Conservation (phyloP, 1,284 basidiomycete species). For the Anthracocystis walkeri region DNA sequence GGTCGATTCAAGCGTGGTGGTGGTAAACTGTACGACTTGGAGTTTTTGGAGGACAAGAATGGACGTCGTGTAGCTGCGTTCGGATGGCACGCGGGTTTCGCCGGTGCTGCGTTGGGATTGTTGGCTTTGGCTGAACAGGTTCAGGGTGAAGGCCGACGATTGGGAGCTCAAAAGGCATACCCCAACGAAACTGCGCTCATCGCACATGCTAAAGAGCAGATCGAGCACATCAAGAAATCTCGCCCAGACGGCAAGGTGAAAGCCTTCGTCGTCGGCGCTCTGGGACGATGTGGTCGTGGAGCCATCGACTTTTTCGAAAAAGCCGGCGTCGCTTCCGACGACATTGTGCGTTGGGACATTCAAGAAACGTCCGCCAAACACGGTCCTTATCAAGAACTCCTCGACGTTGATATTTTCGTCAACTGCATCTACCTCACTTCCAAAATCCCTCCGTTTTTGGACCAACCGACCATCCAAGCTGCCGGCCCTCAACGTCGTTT, state of each 20-base stretch:
- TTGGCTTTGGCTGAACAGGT: constrained; percentile 78
- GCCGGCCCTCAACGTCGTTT: constrained; percentile 81
- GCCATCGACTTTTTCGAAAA: constrained; percentile 95
- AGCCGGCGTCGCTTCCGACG: constrained; percentile 81
- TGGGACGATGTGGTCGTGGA: constrained; percentile 95
- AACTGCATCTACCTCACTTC: constrained; percentile 98
- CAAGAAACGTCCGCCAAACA: constrained; percentile 91
- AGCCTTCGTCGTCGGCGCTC: constrained; percentile 94
- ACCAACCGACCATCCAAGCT: constrained; percentile 78
- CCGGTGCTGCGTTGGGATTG: constrained; percentile 92
- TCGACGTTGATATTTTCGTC: constrained; percentile 97
- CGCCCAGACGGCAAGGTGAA: constrained; percentile 76
- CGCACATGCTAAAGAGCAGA: constrained; percentile 72
- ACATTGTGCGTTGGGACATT: constrained; percentile 98
- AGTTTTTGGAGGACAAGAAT: constrained; percentile 88
- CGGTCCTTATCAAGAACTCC: constrained; percentile 94
- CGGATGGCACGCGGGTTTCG: constrained; percentile 97
- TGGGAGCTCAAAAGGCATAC: constrained; percentile 81
- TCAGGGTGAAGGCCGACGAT: constrained; percentile 32
- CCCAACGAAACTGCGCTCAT: constrained; percentile 73
- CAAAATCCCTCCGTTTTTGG: constrained; percentile 89
- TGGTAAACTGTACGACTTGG: constrained; percentile 93
- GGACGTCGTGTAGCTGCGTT: constrained; percentile 97
- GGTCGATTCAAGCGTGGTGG: constrained; percentile 86
- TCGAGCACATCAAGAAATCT: constrained; percentile 75